Percentiles rank a stretch among this genome's conserved stretches.
Conservation (phyloP, 495 filamentous ascomycete genomes). For the Trichoderma gamsii region DNA sequence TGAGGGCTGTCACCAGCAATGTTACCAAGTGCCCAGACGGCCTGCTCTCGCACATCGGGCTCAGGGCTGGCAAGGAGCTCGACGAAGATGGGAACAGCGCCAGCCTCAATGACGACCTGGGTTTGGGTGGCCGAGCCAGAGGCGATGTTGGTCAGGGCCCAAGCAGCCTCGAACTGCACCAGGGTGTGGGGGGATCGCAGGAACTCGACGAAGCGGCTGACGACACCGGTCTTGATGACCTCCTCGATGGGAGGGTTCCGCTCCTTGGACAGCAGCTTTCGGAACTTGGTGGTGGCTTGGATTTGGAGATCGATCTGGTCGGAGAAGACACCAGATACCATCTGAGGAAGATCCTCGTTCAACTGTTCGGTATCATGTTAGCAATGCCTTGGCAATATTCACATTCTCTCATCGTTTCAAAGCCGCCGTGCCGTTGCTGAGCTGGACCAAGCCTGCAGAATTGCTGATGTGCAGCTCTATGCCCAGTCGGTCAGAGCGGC, state of each 20-base stretch:
- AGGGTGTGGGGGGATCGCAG: constrained; percentile 96
- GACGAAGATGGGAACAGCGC: constrained; percentile 97
- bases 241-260: constrained; percentile 98
- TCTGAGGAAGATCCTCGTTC: constrained; percentile 94
- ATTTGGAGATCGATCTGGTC: constrained; percentile 98
- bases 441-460: not conserved
- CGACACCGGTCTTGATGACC: constrained; percentile 98
- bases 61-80: constrained; percentile 92
- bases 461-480: not conserved
- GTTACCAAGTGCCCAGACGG: constrained; percentile 98
- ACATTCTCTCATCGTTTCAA: not conserved
- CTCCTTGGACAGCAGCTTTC: constrained; percentile 96
- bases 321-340: constrained; percentile 97
- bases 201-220: constrained; percentile 95
- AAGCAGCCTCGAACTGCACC: constrained; percentile 98
- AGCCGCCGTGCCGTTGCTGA: not conserved
- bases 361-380: constrained; percentile 55
- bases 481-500: constrained; percentile 3
- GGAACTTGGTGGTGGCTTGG: constrained; percentile 97
- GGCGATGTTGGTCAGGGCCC: constrained; percentile 99
- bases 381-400: constrained; percentile 13
- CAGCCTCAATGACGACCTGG: constrained; percentile 97
- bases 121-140: constrained; percentile 96
- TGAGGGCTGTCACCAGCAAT: constrained; percentile 98
- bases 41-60: constrained; percentile 97